These are phyloP conservation scores for Firmiana major DNA, from an alignment of 345 rosid species.

Conservation along the genomic window DNA sequence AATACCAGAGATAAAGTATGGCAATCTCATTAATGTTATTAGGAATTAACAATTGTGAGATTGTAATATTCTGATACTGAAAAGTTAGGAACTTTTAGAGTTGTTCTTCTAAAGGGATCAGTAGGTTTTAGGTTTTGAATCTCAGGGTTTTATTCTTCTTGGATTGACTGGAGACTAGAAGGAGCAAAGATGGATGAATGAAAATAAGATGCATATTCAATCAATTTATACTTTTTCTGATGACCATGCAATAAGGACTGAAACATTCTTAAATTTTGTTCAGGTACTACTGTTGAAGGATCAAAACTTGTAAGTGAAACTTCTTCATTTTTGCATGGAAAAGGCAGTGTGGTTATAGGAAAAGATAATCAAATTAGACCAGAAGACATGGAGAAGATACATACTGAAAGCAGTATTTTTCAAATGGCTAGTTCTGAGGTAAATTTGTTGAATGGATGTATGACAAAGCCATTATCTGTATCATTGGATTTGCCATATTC, in stretches of 20 bases:
- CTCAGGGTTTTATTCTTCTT: neutral
- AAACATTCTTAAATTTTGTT: conserved; percentile 6
- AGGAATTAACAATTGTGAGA: neutral
- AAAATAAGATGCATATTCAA: neutral
- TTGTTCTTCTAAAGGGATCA: neutral
- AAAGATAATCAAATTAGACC: conserved; percentile 7
- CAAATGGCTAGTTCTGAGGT: neutral
- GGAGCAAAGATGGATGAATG: neutral
- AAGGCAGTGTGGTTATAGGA: conserved; percentile 3
- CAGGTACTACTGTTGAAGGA: conserved; percentile 23
- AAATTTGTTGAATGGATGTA: neutral
- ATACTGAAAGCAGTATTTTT: conserved; percentile 3
- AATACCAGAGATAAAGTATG: neutral
- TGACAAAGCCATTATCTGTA: neutral
- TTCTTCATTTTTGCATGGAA: conserved; percentile 9
- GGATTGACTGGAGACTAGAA: neutral
- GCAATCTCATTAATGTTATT: neutral
- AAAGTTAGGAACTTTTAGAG: neutral
- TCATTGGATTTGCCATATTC: conserved; percentile 4
- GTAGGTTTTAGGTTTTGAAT: neutral
- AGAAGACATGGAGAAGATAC: conserved; percentile 9
- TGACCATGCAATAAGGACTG: neutral
- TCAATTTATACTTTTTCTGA: neutral
- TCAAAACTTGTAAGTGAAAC: conserved; percentile 19
- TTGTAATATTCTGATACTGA: neutral